Evolutionary conservation across 805 yeast species (phyloP).

Genomic region (Metschnikowia proteae): DNA sequence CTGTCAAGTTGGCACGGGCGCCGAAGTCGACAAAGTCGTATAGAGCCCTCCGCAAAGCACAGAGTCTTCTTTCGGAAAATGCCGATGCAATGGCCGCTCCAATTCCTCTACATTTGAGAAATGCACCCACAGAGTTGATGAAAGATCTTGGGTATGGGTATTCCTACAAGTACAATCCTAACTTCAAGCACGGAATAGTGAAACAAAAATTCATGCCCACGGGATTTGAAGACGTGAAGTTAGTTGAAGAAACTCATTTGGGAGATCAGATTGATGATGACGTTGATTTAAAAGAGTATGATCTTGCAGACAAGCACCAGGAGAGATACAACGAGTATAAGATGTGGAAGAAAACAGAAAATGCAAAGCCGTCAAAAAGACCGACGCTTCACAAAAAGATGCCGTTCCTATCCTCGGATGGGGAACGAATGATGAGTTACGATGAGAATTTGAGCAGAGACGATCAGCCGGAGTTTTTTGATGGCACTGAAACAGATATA

Average conservation of each 20-base stretch:
- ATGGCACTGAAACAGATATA: constrained; percentile 24
- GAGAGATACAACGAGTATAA: constrained; percentile 18
- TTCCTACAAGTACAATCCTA: constrained; percentile 87
- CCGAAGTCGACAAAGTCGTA: constrained; percentile 84
- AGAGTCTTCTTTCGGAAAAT: constrained; percentile 50
- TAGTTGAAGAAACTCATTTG: constrained; percentile 55
- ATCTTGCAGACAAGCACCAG: constrained; percentile 6
- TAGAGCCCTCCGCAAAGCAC: constrained; percentile 71
- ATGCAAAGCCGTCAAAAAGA: neutral
- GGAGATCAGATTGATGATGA: constrained; percentile 34
- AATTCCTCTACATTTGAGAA: constrained; percentile 79
- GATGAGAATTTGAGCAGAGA: constrained; percentile 35
- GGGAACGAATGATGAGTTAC: constrained; percentile 16
- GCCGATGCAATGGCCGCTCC: constrained; percentile 59
- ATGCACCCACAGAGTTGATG: constrained; percentile 94
- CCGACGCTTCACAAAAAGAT: neutral
- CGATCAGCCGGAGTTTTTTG: constrained; percentile 39
- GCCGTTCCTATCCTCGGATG: constrained; percentile 10
- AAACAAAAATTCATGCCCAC: constrained; percentile 74
- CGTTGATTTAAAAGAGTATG: constrained; percentile 10
- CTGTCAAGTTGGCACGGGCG: constrained; percentile 83
- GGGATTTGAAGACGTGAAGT: constrained; percentile 37
- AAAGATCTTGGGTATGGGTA: constrained; percentile 80
- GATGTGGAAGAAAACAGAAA: neutral
- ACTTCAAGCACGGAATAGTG: constrained; percentile 66